Evolutionary conservation across 768 basidiomycete species (phyloP).

Genomic region (Mycena polygramma): DNA sequence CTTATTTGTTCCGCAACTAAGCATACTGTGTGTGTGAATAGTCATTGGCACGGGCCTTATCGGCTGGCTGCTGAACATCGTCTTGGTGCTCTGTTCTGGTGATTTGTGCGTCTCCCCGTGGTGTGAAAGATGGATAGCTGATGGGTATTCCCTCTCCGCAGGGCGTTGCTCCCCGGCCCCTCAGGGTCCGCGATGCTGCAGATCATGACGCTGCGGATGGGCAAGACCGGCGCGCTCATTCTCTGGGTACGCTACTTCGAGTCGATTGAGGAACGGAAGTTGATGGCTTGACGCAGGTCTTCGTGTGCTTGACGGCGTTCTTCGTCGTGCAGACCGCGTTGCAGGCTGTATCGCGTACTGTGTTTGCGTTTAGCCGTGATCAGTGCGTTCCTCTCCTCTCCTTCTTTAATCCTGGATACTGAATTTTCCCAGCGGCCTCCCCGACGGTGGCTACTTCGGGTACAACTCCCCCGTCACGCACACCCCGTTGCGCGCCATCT

Average conservation of each 20-base stretch:
- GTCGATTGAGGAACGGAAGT: too few relatives aligned
- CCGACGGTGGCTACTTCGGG: constrained; percentile 85
- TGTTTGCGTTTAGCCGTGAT: constrained; percentile 90
- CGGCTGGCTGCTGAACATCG: constrained; percentile 91
- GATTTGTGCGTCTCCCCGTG: constrained; percentile 63
- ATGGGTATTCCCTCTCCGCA: constrained; percentile 38
- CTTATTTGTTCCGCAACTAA: neutral
- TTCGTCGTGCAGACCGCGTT: constrained; percentile 86
- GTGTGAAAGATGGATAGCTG: constrained; percentile 17
- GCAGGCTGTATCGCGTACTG: constrained; percentile 85
- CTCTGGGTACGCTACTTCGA: constrained; percentile 72
- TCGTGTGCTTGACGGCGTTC: constrained; percentile 89
- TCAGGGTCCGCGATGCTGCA: constrained; percentile 82
- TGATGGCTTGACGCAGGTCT: constrained; percentile 55
- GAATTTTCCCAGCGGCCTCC: constrained; percentile 60
- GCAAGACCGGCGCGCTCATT: constrained; percentile 79
- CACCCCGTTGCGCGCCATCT: constrained; percentile 85
- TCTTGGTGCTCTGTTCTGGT: constrained; percentile 87
- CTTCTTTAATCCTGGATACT: constrained; percentile 13
- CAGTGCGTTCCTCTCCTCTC: constrained; percentile 56
- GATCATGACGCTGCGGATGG: constrained; percentile 84
- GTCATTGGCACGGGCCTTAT: constrained; percentile 83
- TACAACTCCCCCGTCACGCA: constrained; percentile 70
- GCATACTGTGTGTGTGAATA: constrained; percentile 35
- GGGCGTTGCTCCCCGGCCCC: constrained; percentile 74